Evolutionary conservation across 169 alveolate genomes (phyloP), one percentile per base, ranked within the genome.

Genomic region (Cryptosporidium andersoni): DNA sequence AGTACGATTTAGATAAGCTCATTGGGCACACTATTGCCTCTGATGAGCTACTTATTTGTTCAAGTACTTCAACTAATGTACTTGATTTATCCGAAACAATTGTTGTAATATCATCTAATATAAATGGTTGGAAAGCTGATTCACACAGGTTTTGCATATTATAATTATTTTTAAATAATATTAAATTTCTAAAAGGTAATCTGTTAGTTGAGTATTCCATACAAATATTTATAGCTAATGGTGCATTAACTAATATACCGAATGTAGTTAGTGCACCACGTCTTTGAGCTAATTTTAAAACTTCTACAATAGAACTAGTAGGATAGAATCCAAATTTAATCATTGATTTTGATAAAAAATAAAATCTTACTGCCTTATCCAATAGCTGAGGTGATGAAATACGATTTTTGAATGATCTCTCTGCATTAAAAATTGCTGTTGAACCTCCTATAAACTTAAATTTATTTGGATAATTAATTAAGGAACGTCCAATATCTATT

Each of bases 371-470:
- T 2, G 85, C 85, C 14, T 74, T 74, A 16, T 51, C 67, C 37
- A 74, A 60, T 14, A 58, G 51, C 25, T 58, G 64, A 11, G 85
- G 85, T 14, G 85, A n/a, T 39, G 68, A 58, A 1, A 74, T 11
- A 36, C 60, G 60, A 39, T 74, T 74, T 47, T 74, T 74, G 36
- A 74, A 16, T n/a, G 40, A 74, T 43, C 85, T 74, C 51, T 74
- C 85, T 45, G 85, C 58, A 49, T 74, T 74, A 60, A 74, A 74
- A 43, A 55, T 58, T 5, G 56, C 16, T 55, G 85, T 74, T 58
- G 85, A 74, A 45, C 85, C 74, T 34, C 85, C 85, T 43, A 74
- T 2, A 58, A 74, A 74, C 43, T 45, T 74, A 39, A 56, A 74
- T 74, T 68, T 74, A 40, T 74, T 43, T 14, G 67, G 45, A 40